Evolutionary conservation across 495 filamentous ascomycete genomes (phyloP), one percentile per base, ranked within the genome.

Genomic region (Penicillium ochrochloron): DNA sequence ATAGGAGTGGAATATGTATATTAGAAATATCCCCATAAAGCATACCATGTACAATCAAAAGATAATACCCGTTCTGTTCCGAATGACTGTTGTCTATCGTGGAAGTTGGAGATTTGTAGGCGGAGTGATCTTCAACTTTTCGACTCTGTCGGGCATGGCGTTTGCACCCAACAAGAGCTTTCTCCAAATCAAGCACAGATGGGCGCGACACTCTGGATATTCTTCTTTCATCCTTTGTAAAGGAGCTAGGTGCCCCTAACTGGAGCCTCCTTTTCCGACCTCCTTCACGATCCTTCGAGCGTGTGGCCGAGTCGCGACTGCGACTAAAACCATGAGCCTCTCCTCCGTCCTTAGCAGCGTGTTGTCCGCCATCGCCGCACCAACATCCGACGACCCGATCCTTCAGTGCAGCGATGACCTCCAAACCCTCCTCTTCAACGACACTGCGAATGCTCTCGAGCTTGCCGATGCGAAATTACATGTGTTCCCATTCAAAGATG

Each of bases 401-500:
- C 68, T 73, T 17, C 65, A 77, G 44, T 48, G 44, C 31, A 19
- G 15, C 25, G 29, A 54, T 34, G 51, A 54, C 29, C 51, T 34
- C 11, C 60, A 50, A 29, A 58, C 67, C 1, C 57, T 79, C n/a
- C 72, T 85, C n/a, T 66, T 70, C 35, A 59, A 69, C 21, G 60
- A 75, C 15, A 72, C 80, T 3, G 69, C 78, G 17, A 60, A 73
- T 29, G 76, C 82, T 8, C 70, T 86, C 8, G 60, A 70, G 31
- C 64, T 84, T 21, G 78, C 86, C 1, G 76, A 86, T 42, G 75
- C 85, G 2, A 90, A 91, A 63, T 83, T 96, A 70, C 90, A 91
- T 68, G 85, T 90, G 5, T 95, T 85, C 63, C 84, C 89, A 5
- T 97, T 89, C 77, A 87, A 85, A 67, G 83, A 92, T 63, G 90